A percentile compares a stretch with the other conserved stretches of the same genome.
Evolutionary conservation across 2,329 filamentous ascomycete species (phyloP).

Genomic region (Rhinocladiella similis): DNA sequence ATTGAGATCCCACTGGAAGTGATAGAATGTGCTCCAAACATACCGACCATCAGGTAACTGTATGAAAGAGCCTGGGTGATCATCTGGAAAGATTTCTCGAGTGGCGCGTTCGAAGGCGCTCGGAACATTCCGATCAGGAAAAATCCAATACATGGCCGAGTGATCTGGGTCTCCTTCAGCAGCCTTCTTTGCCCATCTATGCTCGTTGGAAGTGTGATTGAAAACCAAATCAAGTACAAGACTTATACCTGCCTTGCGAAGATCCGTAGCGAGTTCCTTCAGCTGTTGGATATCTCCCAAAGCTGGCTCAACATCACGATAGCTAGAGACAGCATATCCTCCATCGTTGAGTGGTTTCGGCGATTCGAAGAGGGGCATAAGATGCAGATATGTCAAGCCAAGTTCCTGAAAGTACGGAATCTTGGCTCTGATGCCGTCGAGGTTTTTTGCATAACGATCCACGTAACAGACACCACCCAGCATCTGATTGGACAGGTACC

Average conservation of each 20-base stretch:
- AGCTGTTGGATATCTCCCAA: constrained; percentile 25
- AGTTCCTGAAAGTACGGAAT: constrained; percentile 30
- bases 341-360: constrained; percentile 28
- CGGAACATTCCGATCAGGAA: constrained; percentile 28
- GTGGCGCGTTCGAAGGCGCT: constrained; percentile 25
- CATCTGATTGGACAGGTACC: constrained; percentile 30
- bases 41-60: constrained; percentile 28
- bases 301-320: constrained; percentile 25
- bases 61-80: constrained; percentile 29
- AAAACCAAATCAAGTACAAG: constrained; percentile 28
- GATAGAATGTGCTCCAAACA: constrained; percentile 29
- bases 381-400: constrained; percentile 28
- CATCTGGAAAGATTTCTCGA: constrained; percentile 28
- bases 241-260: constrained; percentile 27
- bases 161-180: constrained; percentile 27
- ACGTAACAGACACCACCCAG: constrained; percentile 29
- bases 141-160: constrained; percentile 30
- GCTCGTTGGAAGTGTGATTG: constrained; percentile 30
- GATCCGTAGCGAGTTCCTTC: constrained; percentile 23
- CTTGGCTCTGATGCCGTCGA: constrained; percentile 23
- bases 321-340: constrained; percentile 29
- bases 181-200: constrained; percentile 27
- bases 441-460: constrained; percentile 25
- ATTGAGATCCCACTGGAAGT: constrained; percentile 30
- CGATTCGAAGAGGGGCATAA: constrained; percentile 28